phyloP scores from a whole-genome alignment of 1,284 basidiomycete species.

The Ustilago bromivora region DNA sequence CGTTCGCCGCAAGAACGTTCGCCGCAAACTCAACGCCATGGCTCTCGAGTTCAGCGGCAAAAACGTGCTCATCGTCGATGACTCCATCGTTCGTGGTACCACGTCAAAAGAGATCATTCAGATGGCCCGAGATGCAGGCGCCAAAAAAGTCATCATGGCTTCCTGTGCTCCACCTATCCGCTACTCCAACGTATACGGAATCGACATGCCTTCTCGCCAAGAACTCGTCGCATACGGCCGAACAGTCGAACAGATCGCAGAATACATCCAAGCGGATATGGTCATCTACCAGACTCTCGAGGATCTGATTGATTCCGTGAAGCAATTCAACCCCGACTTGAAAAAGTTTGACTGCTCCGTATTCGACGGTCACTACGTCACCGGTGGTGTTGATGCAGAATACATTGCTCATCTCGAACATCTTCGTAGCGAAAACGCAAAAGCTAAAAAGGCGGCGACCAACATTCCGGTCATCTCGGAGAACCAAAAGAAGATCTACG shows the following conservation, averaged over 20 bases:
- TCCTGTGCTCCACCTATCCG: slow-evolving; percentile 97
- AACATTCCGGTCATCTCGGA: slow-evolving; percentile 42
- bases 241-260: slow-evolving; percentile 81
- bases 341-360: slow-evolving; percentile 93
- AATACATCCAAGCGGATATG: slow-evolving; percentile 91
- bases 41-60: slow-evolving; percentile 95
- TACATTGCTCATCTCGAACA: slow-evolving; percentile 84
- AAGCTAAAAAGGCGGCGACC: slow-evolving; percentile 70
- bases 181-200: slow-evolving; percentile 96
- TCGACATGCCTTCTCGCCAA: slow-evolving; percentile 95
- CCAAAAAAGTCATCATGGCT: slow-evolving; percentile 95
- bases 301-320: slow-evolving; percentile 88
- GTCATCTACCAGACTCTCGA: slow-evolving; percentile 97
- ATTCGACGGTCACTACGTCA: slow-evolving; percentile 96
- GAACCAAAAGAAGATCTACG: slow-evolving; percentile 50
- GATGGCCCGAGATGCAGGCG: slow-evolving; percentile 99
- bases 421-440: slow-evolving; percentile 86
- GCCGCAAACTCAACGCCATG: slow-evolving; percentile 98
- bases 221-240: slow-evolving; percentile 93
- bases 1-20: slow-evolving; percentile 88
- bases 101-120: slow-evolving; percentile 99
- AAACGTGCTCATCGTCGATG: slow-evolving; percentile 95
- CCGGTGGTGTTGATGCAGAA: slow-evolving; percentile 88
- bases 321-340: slow-evolving; percentile 85
- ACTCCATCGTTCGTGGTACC: slow-evolving; percentile 98